These are phyloP conservation scores for Magnaporthiopsis rhizophila DNA, from an alignment of 2,329 filamentous ascomycete species.

Conservation along the genomic window DNA sequence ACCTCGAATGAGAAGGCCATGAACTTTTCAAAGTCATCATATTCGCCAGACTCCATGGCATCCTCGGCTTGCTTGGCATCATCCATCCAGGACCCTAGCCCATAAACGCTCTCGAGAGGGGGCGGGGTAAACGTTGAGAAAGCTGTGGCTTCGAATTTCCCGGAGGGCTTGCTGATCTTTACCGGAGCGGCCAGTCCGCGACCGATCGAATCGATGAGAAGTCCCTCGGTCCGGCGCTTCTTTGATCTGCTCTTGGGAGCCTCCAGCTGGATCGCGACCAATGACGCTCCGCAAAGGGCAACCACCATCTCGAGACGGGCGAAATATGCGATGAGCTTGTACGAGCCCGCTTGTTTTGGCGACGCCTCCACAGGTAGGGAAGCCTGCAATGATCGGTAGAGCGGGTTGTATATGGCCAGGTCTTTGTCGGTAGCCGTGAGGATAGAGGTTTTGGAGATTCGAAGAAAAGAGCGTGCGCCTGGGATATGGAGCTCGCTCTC, in stretches of 20 bases:
- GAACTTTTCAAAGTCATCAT: conserved; percentile 38
- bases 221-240: conserved; percentile 48
- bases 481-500: conserved; percentile 44
- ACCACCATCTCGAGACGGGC: conserved; percentile 59
- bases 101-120: conserved; percentile 6
- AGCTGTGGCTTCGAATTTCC: conserved; percentile 20
- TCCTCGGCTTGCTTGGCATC: conserved; percentile 41
- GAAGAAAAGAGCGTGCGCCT: conserved; percentile 52
- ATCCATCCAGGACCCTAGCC: conserved; percentile 10
- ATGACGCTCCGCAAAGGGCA: conserved; percentile 52
- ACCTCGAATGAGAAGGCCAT: conserved; percentile 10
- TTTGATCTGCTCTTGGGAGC: conserved; percentile 47
- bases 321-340: conserved; percentile 52
- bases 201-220: conserved; percentile 67
- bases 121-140: conserved; percentile 20
- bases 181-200: conserved; percentile 40
- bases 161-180: not conserved
- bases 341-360: conserved; percentile 27
- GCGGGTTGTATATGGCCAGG: conserved; percentile 60
- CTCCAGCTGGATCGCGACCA: conserved; percentile 64
- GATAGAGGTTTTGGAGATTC: conserved; percentile 58
- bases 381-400: conserved; percentile 55
- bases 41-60: conserved; percentile 35
- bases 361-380: conserved; percentile 34
- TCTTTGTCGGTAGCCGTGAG: conserved; percentile 50